Evolutionary conservation across 176 grass and related monocot genomes (phyloP).

Genomic region (Oryza glaberrima): DNA sequence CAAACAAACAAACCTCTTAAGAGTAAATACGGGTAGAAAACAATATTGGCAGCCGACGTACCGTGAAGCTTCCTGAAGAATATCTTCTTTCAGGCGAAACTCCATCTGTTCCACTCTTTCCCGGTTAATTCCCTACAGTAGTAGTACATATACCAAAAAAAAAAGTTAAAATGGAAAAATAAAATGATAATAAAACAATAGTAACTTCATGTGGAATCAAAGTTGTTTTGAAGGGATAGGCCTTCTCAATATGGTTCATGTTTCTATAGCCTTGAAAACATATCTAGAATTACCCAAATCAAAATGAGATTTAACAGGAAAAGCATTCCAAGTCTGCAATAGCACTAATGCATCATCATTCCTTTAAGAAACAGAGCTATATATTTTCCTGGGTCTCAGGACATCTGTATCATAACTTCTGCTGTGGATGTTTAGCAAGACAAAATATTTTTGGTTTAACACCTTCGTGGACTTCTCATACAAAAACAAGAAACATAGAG

Average conservation of each 20-base stretch:
- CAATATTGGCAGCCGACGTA: constrained; percentile 43
- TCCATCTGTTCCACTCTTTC: constrained; percentile 99
- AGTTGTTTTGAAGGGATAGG: not conserved
- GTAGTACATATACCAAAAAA: constrained; percentile 33
- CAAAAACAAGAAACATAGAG: not conserved
- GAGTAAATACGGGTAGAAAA: constrained; percentile 30
- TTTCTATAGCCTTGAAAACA: constrained; percentile 4
- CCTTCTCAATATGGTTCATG: not conserved
- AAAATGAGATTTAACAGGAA: not conserved
- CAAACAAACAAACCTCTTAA: constrained; percentile 9
- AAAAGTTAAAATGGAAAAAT: not conserved
- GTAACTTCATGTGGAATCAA: not conserved
- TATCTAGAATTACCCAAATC: constrained; percentile 2
- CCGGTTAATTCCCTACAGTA: constrained; percentile 91
- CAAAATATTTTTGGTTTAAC: not conserved
- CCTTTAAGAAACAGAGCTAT: constrained; percentile 29
- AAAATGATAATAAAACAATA: constrained; percentile 23
- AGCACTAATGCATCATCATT: not conserved
- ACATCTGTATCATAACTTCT: constrained; percentile 16
- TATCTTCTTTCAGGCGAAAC: constrained; percentile 98
- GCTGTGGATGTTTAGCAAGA: constrained; percentile 17
- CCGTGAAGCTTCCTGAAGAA: constrained; percentile 88
- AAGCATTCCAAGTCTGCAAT: not conserved
- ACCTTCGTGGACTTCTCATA: constrained; percentile 12
- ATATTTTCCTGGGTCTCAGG: constrained; percentile 24